phyloP scores from a whole-genome alignment of 192 early-diverging fungal genomes.

The Umbelopsis ramanniana region DNA sequence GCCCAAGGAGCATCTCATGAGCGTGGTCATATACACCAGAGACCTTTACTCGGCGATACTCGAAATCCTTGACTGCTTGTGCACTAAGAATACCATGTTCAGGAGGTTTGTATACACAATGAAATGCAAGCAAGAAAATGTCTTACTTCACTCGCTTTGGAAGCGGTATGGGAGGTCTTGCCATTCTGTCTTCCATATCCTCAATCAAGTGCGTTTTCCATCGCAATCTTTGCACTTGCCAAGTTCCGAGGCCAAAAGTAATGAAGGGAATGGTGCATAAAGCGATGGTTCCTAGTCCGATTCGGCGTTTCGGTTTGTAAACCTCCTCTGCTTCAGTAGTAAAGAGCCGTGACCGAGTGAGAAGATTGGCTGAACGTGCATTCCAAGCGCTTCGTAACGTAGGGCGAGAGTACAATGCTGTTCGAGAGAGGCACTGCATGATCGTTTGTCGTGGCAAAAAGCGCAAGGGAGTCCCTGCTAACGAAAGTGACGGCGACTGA shows the following conservation, averaged over 20 bases:
- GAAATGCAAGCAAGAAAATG: neutral
- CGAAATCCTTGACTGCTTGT: slow-evolving; percentile 59
- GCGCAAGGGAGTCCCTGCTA: neutral
- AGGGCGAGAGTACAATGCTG: neutral
- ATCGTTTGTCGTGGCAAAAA: neutral
- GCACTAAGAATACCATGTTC: slow-evolving; percentile 18
- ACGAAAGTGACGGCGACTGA: neutral
- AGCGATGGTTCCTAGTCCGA: slow-evolving; percentile 38
- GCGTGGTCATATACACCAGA: slow-evolving; percentile 72
- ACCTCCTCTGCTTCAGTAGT: slow-evolving; percentile 20
- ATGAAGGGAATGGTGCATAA: slow-evolving; percentile 56
- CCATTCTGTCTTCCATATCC: slow-evolving; percentile 63
- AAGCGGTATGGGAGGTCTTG: slow-evolving; percentile 66
- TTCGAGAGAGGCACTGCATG: neutral
- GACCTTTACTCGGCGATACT: slow-evolving; percentile 77
- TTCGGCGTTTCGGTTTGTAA: slow-evolving; percentile 24
- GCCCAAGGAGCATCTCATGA: slow-evolving; percentile 85
- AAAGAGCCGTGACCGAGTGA: neutral
- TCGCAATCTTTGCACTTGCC: slow-evolving; percentile 86
- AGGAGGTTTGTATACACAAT: neutral
- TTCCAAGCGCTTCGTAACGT: neutral
- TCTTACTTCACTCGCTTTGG: slow-evolving; percentile 65
- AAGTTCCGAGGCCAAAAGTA: slow-evolving; percentile 77
- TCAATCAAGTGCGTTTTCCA: slow-evolving; percentile 90
- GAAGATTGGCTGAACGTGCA: neutral